Base-by-base conservation (phyloP, 345 rosid species). In the Odontarrhena argentea region DNA sequence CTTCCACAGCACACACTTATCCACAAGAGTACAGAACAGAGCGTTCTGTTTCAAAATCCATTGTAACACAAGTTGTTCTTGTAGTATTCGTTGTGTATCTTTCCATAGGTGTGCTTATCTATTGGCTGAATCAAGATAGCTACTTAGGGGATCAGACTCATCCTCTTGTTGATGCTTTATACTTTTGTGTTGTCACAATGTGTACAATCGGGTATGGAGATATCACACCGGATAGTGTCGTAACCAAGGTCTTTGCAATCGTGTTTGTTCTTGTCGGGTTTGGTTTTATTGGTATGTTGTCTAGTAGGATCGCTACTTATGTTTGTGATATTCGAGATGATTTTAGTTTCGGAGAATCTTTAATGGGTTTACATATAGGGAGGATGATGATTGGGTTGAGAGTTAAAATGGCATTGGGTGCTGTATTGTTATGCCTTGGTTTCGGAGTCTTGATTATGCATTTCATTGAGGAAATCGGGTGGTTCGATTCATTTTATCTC, bases 291-390 rank as follows among this genome's bases (percentile, higher is more conserved):
- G 97, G 82, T 47, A 83, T 88, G 46, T 60, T 88, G 69, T 91
- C 91, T 55, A 80, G 83, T 47, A 87, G 87, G 57, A 91, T 94
- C 95, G 92, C 91, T 40, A 72, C 83, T 45, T 79, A 91, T 59
- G 92, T 91, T 60, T 92, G 88, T 68, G 95, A 94, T 81, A 78
- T 87, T 79, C 99, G 88, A 81, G 97, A 91, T 82, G 83, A 64
- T 52, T 79, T 87, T 74, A 41, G 91, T 69, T 55, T 87, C 73
- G 85, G 83, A 66, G 75, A 18, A 18, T 18, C 22, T 18, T 18
- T 18, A 18, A 18, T 18, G 22, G 22, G 22, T 18, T 18, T 18
- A 18, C 22, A 18, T 18, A 18, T 18, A 18, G 22, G 22, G 22
- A 18, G 22, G 22, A 18, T 18, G 22, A 18, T 18, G 22, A 18